Evolutionary conservation across 1,284 basidiomycete genomes (phyloP).

Genomic region (Ganoderma boninense): DNA sequence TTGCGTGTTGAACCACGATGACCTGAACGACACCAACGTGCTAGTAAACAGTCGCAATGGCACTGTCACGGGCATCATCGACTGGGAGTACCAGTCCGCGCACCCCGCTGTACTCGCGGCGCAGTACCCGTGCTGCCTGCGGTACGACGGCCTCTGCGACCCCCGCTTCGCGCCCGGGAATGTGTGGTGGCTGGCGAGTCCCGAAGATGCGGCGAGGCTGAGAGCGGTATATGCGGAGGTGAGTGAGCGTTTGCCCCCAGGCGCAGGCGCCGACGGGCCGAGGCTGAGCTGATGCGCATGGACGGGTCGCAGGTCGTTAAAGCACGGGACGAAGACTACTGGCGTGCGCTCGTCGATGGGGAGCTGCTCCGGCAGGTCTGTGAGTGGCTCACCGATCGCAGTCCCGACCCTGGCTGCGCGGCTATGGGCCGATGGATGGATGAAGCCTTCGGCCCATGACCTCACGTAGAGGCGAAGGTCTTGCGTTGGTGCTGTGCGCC

Average conservation of each 20-base stretch:
- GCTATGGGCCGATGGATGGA: slow-evolving; percentile 13
- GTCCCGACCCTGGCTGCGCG: not conserved
- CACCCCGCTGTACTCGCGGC: slow-evolving; percentile 16
- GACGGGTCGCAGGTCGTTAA: slow-evolving; percentile 10
- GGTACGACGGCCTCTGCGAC: slow-evolving; percentile 18
- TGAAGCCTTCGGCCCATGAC: not conserved
- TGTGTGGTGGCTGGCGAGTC: slow-evolving; percentile 10
- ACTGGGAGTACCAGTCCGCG: slow-evolving; percentile 25
- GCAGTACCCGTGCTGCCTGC: slow-evolving; percentile 14
- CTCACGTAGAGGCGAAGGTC: not conserved
- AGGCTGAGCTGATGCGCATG: not conserved
- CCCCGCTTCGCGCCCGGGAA: not conserved
- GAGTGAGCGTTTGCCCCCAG: not conserved
- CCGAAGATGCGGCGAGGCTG: slow-evolving; percentile 12
- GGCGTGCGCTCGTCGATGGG: slow-evolving; percentile 20
- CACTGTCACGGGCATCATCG: slow-evolving; percentile 15
- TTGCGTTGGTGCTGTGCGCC: not conserved
- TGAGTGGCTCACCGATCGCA: slow-evolving; percentile 11
- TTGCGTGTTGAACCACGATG: slow-evolving; percentile 20
- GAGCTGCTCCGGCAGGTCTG: slow-evolving; percentile 14
- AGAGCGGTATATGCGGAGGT: slow-evolving; percentile 13
- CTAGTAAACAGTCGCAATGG: slow-evolving; percentile 13
- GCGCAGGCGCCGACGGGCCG: too few species aligned
- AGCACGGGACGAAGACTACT: slow-evolving; percentile 11
- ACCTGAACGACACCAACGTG: slow-evolving; percentile 17